Base-by-base conservation (phyloP, 2,329 filamentous ascomycete genomes). In the Aspergillus costaricaensis region DNA sequence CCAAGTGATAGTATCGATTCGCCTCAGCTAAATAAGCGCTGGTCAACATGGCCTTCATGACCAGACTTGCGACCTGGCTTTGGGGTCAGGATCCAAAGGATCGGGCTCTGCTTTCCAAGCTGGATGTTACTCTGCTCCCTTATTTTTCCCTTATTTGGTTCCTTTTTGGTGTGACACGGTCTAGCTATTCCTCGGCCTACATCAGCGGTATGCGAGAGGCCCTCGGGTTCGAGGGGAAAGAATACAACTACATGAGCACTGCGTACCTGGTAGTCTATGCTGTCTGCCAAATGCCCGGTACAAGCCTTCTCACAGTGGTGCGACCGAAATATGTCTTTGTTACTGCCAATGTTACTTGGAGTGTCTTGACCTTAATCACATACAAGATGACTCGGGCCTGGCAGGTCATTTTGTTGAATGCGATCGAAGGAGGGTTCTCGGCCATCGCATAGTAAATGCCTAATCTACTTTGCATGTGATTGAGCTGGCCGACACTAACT, bases 121-220 rank as follows among this genome's bases (percentile, higher is more conserved):
- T 80, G 7, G 78, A 80, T 60, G 70, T 74, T 48, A 80, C 77
- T 0, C 68, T 80, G 6, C 70, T 80, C 19, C 74, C 76, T 0
- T 81, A 81, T 61, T 80, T 81, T 62, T 79, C 78, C 0, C 66
- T 80, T 12, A 76, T 81, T n/a, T 81, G 79, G 79, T 81, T 81
- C 54, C 68, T 81, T 3, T 81, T 81, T 58, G 79, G 79, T 27
- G 73, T 81, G 52, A 80, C 79, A 5, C 72, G 79, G 10, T 73
- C 79, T 27, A 79, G 75, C 62, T 81, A 81, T 61, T 75, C 68
- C 32, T 78, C 76, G 0, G 77, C 77, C 3, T 79, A 79, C 63
- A 79, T 79, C 58, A 78, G 76, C 54, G 76, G 77, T 19, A 79
- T 79, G 77, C 70, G 72, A 39, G 74, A 76, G 32, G 76, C 75